Conservation (phyloP, 2,329 filamentous ascomycete species). For the Claviceps africana region DNA sequence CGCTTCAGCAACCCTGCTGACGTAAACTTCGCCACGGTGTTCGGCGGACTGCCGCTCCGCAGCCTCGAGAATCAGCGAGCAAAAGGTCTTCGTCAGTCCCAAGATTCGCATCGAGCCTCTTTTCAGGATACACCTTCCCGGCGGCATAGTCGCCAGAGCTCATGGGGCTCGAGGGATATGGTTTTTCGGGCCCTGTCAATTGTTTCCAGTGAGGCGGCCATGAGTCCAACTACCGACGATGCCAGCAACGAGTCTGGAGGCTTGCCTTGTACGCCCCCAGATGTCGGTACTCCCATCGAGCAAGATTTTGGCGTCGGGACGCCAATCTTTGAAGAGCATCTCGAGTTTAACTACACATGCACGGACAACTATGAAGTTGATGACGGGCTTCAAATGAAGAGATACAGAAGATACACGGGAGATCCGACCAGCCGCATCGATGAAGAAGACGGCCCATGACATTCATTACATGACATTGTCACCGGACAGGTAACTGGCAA, state of each 20-base stretch:
- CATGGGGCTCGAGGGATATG: slow-evolving; percentile 4
- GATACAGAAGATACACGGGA: slow-evolving; percentile 20
- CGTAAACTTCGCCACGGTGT: slow-evolving; percentile 16
- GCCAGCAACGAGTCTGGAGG: slow-evolving; percentile 18
- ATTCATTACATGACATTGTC: neutral
- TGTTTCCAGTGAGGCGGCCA: slow-evolving; percentile 21
- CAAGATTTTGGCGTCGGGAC: slow-evolving; percentile 13
- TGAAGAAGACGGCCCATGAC: slow-evolving; percentile 19
- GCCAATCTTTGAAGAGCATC: slow-evolving; percentile 11
- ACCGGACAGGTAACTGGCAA: neutral
- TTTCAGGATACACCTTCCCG: slow-evolving; percentile 1
- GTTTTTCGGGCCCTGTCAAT: slow-evolving; percentile 6
- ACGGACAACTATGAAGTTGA: slow-evolving; percentile 18
- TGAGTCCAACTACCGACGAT: slow-evolving; percentile 23
- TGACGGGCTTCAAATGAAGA: slow-evolving; percentile 22
- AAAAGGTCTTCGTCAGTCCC: slow-evolving; percentile 9
- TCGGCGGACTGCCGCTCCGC: slow-evolving; percentile 23
- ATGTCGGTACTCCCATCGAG: slow-evolving; percentile 20
- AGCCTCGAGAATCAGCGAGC: slow-evolving; percentile 16
- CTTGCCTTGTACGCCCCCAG: slow-evolving; percentile 23
- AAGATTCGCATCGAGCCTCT: slow-evolving; percentile 2
- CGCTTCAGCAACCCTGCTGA: slow-evolving; percentile 13
- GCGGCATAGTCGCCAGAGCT: slow-evolving; percentile 5
- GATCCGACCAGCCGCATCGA: slow-evolving; percentile 23
- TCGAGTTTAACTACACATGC: slow-evolving; percentile 18